Evolutionary conservation across 1,284 basidiomycete species (phyloP), one percentile per base, ranked within the genome.

Genomic region (Peniophora sp.): DNA sequence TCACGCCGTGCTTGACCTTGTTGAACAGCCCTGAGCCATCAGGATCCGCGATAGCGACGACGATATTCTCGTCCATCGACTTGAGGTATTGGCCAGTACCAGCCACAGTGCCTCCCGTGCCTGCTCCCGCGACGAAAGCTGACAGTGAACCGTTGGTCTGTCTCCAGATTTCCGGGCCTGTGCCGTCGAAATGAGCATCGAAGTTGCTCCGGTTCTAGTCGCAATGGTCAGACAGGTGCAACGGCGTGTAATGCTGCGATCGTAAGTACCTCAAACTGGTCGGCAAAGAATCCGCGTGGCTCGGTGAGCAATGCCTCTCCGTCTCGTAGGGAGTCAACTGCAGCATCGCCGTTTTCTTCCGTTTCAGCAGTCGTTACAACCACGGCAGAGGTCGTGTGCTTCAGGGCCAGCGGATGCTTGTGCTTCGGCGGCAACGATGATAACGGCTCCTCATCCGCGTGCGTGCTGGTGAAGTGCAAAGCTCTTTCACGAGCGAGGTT

Each of bases 21-120:
- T 98, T 98, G 70, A 89, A 97, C 50, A 99, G 69, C 0, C 97
- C 96, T 56, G 91, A 95, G 2, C 96, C 96, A 61, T 95, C 89
- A 0, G 95, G 95, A 69, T 99, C 96, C 1, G 92, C 81, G 32
- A 98, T 74, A 2, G 88, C 83, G 12, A 97, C 75, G n/a, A 79
- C 63, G 47, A 92, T 63, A 50, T 78, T 71, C 36, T 78, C 69
- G 48, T 85, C 74, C 70, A 81, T 78, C 17, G 76, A 77, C 65
- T 87, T 97, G 47, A 99, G 70, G 61, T 79, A 97, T 43, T 74
- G 78, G 0, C 92, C 92, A 1, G 80, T 81, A 0, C 96, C 97
- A 0, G 92, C 85, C 36, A 99, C 81, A 0, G 96, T 98, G 2
- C 97, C 97, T 3, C 97, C 97, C 0, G 96, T 99, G 78, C 92